Evolutionary conservation across 208 protist species (phyloP).

Genomic region (Acanthamoeba quina): DNA sequence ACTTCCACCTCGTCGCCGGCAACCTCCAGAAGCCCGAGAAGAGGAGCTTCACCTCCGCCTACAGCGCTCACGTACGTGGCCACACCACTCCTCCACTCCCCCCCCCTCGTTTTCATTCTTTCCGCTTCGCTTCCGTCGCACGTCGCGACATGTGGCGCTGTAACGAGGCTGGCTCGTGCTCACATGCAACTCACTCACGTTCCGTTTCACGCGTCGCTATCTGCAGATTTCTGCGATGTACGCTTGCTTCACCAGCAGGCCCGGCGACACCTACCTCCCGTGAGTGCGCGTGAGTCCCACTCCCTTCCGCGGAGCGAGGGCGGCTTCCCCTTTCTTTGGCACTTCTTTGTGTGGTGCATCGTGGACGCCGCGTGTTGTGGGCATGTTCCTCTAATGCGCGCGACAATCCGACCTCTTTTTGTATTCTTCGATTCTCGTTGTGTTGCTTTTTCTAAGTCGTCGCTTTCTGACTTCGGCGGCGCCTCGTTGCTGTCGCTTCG

Average conservation of each 20-base stretch:
- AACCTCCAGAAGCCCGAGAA: constrained; percentile 62
- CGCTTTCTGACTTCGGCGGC: not conserved
- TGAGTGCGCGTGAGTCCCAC: too few relatives aligned
- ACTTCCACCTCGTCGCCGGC: constrained; percentile 57
- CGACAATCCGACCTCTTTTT: too few relatives aligned
- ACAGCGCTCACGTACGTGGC: constrained; percentile 39
- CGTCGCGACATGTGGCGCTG: not conserved
- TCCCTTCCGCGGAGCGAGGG: too few relatives aligned
- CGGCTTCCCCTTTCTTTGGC: too few relatives aligned
- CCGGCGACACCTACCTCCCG: not conserved
- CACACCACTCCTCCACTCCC: not conserved
- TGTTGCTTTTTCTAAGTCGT: not conserved
- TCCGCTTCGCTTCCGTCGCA: not conserved
- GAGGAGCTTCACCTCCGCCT: constrained; percentile 40
- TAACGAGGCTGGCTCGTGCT: not conserved
- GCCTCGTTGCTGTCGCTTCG: not conserved
- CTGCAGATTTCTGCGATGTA: constrained; percentile 52
- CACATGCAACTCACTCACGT: not conserved
- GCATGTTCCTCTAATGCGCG: not conserved
- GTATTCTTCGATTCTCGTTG: constrained; percentile 4
- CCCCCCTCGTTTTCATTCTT: not conserved
- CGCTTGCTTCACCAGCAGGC: constrained; percentile 32
- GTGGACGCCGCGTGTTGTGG: too few relatives aligned
- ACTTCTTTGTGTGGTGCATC: too few relatives aligned
- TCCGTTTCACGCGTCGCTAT: not conserved